A percentile compares a stretch with the other conserved stretches of the same genome.
Evolutionary conservation across 2,329 filamentous ascomycete genomes (phyloP).

Genomic region (Helotiales sp.): DNA sequence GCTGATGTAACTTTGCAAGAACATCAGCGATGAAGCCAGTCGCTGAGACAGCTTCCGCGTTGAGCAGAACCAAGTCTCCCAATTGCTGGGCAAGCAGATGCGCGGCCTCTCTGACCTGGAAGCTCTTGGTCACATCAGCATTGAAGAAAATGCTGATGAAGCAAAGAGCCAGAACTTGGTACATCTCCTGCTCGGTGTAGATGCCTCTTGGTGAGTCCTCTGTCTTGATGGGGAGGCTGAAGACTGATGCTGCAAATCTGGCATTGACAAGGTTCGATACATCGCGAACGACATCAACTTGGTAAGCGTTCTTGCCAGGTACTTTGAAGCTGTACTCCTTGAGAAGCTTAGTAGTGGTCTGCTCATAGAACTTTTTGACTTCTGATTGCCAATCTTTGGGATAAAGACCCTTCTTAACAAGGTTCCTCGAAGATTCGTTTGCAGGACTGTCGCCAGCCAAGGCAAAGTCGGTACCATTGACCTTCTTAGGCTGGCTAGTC

Average conservation of each 20-base stretch:
- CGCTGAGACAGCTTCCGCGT: constrained; percentile 62
- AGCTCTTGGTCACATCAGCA: constrained; percentile 70
- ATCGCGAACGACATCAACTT: constrained; percentile 72
- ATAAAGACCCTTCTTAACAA: constrained; percentile 63
- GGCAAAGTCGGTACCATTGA: constrained; percentile 63
- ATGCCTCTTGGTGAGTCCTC: constrained; percentile 54
- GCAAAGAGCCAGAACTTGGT: constrained; percentile 66
- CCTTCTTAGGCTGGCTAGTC: constrained; percentile 55
- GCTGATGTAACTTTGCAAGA: constrained; percentile 50
- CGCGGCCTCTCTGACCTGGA: constrained; percentile 63
- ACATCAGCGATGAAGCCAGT: constrained; percentile 61
- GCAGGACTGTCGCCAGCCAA: constrained; percentile 56
- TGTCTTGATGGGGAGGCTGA: constrained; percentile 60
- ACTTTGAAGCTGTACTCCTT: constrained; percentile 68
- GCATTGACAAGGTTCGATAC: constrained; percentile 59
- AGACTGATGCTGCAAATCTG: constrained; percentile 59
- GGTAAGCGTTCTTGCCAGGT: constrained; percentile 52
- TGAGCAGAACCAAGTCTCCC: constrained; percentile 64
- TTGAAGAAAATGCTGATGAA: constrained; percentile 67
- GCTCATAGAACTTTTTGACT: constrained; percentile 70
- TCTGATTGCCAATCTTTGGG: constrained; percentile 64
- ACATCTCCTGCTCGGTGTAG: constrained; percentile 61
- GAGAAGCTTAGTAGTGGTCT: constrained; percentile 66
- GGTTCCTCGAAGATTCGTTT: constrained; percentile 56
- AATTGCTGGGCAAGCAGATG: constrained; percentile 63